These are phyloP conservation scores for Termitomyces sp. DNA, from an alignment of 768 basidiomycete species.

Conservation along the genomic window DNA sequence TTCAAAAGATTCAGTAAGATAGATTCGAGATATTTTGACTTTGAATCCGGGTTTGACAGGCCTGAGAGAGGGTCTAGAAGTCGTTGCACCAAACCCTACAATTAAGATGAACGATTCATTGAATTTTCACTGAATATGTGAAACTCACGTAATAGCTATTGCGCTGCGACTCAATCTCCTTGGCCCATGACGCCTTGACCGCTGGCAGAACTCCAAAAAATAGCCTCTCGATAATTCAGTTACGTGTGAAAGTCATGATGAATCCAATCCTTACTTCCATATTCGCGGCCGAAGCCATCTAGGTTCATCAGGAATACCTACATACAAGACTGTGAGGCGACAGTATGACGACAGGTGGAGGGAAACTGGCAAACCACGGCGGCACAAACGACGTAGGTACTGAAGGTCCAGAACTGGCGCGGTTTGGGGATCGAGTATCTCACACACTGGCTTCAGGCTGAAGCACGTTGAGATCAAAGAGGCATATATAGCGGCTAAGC, in stretches of 20 bases:
- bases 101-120: slow-evolving; percentile 5
- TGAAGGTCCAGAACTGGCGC: slow-evolving; percentile 50
- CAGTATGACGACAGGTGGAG: neutral
- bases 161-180: slow-evolving; percentile 52
- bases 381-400: slow-evolving; percentile 50
- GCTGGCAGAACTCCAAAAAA: slow-evolving; percentile 58
- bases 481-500: neutral
- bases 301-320: slow-evolving; percentile 72
- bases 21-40: slow-evolving; percentile 37
- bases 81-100: slow-evolving; percentile 63
- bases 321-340: slow-evolving; percentile 6
- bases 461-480: slow-evolving; percentile 4
- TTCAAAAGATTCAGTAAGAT: slow-evolving; percentile 44
- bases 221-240: slow-evolving; percentile 32
- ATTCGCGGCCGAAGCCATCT: slow-evolving; percentile 70
- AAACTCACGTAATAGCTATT: slow-evolving; percentile 66
- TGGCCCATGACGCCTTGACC: slow-evolving; percentile 53
- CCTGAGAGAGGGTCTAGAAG: slow-evolving; percentile 49
- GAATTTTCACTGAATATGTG: neutral
- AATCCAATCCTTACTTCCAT: slow-evolving; percentile 56
- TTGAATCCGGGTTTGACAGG: slow-evolving; percentile 34
- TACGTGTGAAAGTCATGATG: neutral
- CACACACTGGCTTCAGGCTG: slow-evolving; percentile 54
- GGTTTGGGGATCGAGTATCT: slow-evolving; percentile 48
- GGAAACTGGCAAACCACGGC: slow-evolving; percentile 42